Percentiles rank a stretch among this genome's conserved stretches.
phyloP scores from a whole-genome alignment of 2,329 filamentous ascomycete genomes.

The Aspergillus piperis region DNA sequence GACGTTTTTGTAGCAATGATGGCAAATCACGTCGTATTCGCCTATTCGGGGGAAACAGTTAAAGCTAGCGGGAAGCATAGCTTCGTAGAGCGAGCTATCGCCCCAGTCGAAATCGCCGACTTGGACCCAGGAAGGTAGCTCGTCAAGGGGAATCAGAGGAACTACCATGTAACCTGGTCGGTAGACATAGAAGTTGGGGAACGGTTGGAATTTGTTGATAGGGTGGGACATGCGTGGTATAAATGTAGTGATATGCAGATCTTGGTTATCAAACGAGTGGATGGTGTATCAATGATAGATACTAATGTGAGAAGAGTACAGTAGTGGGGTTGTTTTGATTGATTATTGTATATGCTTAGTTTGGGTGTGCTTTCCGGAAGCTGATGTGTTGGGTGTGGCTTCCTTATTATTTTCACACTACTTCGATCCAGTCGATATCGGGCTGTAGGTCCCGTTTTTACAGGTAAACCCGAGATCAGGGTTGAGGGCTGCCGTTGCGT shows the following conservation, averaged over 20 bases:
- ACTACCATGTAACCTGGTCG: constrained; percentile 37
- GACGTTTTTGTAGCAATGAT: constrained; percentile 28
- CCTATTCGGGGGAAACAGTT: constrained; percentile 29
- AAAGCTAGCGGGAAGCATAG: constrained; percentile 27
- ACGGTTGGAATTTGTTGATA: constrained; percentile 22
- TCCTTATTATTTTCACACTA: background rate
- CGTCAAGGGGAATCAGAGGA: constrained; percentile 47
- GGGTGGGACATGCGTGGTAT: background rate
- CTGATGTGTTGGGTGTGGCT: background rate
- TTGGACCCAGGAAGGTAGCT: constrained; percentile 42
- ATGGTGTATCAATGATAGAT: background rate
- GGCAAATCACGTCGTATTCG: constrained; percentile 38
- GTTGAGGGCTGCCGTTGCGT: constrained; percentile 37
- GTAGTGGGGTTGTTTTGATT: no score
- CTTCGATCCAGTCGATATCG: background rate
- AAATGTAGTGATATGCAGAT: background rate
- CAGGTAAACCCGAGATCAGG: constrained; percentile 39
- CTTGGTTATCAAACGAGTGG: background rate
- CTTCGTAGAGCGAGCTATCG: constrained; percentile 17
- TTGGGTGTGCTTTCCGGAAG: background rate
- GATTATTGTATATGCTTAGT: no score
- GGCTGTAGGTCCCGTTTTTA: constrained; percentile 36
- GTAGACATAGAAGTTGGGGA: constrained; percentile 43
- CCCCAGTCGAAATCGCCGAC: constrained; percentile 30
- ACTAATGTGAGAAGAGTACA: no score